Conservation (phyloP, 108 stramenopile species). For the Poteriospumella lacustris region DNA sequence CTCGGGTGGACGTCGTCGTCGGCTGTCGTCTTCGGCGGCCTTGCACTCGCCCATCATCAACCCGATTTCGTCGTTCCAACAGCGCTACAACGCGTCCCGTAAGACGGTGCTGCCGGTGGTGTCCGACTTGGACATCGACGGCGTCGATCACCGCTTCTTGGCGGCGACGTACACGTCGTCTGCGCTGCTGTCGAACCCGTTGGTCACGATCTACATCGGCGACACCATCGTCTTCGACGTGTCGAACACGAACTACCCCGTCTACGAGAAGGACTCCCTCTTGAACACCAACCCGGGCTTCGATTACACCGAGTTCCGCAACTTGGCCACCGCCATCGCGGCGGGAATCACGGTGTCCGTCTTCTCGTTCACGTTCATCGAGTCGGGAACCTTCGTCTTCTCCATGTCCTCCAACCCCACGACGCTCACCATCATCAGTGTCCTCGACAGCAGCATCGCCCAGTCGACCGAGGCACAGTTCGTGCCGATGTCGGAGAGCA, state of each 20-base stretch:
- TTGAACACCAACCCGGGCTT: conserved; percentile 59
- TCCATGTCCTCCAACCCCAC: conserved; percentile 28
- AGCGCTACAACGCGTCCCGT: no score
- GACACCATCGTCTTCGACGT: conserved; percentile 57
- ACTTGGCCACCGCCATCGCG: conserved; percentile 28
- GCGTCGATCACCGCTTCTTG: background rate
- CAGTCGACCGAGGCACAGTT: conserved; percentile 56
- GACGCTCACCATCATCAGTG: conserved; percentile 41
- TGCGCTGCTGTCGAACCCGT: conserved; percentile 35
- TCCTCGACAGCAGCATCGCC: conserved; percentile 45
- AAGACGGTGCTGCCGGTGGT: background rate
- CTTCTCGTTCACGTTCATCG: conserved; percentile 55
- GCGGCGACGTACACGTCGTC: background rate
- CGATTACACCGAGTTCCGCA: conserved; percentile 57
- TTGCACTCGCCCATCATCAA: no score
- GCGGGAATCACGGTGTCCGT: conserved; percentile 27
- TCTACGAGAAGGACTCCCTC: conserved; percentile 61
- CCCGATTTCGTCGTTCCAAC: background rate
- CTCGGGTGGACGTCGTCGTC: background rate
- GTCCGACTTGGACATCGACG: background rate
- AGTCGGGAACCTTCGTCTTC: conserved; percentile 59
- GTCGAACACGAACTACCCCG: conserved; percentile 43
- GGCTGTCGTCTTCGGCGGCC: no score
- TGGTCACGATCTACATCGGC: conserved; percentile 48
- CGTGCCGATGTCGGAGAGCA: conserved; percentile 48